A percentile compares a stretch with the other conserved stretches of the same genome.
Evolutionary conservation across 306 rosid species (phyloP).

Genomic region (Argentina anserina): DNA sequence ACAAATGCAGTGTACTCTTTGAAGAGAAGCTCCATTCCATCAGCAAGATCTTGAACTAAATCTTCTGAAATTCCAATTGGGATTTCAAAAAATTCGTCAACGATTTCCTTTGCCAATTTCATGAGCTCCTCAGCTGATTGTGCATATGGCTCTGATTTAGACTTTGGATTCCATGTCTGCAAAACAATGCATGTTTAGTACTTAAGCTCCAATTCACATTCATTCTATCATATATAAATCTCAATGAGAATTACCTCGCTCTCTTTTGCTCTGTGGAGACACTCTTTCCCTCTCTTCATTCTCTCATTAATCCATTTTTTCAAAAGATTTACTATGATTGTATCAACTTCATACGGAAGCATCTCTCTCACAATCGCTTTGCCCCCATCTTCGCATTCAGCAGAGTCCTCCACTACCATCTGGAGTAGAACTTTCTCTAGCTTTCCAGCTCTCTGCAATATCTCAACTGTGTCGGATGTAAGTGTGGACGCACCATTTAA

Average conservation of each 20-base stretch:
- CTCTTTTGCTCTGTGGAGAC: constrained; percentile 57
- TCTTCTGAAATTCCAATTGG: constrained; percentile 77
- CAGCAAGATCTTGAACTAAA: constrained; percentile 67
- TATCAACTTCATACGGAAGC: constrained; percentile 86
- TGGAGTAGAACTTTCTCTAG: constrained; percentile 79
- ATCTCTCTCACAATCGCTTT: constrained; percentile 62
- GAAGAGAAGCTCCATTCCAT: constrained; percentile 59
- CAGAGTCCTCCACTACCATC: constrained; percentile 78
- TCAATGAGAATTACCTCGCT: constrained; percentile 54
- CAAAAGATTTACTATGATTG: constrained; percentile 59
- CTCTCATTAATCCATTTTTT: constrained; percentile 67
- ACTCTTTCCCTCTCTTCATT: constrained; percentile 49
- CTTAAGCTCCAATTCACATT: neutral
- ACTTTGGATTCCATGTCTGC: constrained; percentile 97
- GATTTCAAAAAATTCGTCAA: constrained; percentile 66
- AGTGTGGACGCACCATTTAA: constrained; percentile 47
- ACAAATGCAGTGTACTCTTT: constrained; percentile 66
- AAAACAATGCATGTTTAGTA: neutral
- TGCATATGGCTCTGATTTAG: constrained; percentile 77
- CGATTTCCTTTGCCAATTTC: constrained; percentile 44
- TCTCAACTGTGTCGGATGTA: constrained; percentile 51
- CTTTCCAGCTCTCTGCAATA: constrained; percentile 68
- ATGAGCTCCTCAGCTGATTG: constrained; percentile 68
- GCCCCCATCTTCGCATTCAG: constrained; percentile 67
- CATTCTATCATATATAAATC: neutral